Conservation (phyloP, 192 early-diverging fungal species). For the Coemansia sp. region DNA sequence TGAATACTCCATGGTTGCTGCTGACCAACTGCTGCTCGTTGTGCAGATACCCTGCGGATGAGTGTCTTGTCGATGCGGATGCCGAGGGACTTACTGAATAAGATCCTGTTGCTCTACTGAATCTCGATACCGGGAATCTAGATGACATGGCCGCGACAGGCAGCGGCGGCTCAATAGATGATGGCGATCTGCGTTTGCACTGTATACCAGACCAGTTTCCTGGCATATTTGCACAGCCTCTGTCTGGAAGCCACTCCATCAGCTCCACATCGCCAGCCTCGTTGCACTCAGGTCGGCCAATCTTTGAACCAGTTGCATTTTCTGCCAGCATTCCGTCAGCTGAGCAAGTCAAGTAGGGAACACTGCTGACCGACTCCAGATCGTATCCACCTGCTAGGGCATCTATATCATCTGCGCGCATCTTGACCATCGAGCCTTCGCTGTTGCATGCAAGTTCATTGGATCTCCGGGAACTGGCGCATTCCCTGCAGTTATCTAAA, state of each 20-base stretch:
- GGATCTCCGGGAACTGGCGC: background rate
- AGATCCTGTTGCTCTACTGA: background rate
- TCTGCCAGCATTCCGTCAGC: background rate
- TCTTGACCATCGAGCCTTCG: conserved; percentile 7
- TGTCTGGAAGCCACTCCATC: conserved; percentile 1
- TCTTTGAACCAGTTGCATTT: background rate
- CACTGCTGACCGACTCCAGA: conserved; percentile 23
- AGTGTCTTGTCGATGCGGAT: conserved; percentile 3
- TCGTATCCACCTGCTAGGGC: conserved; percentile 17
- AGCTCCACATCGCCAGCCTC: conserved; percentile 16
- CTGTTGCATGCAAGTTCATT: background rate
- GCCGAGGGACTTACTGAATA: background rate
- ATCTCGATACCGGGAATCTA: background rate
- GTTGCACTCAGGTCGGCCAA: background rate
- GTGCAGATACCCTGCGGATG: background rate
- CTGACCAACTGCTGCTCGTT: background rate
- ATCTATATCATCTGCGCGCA: background rate
- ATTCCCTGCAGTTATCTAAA: conserved; percentile 5
- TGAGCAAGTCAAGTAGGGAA: background rate
- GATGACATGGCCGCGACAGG: conserved; percentile 15
- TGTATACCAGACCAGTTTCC: background rate
- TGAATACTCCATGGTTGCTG: background rate
- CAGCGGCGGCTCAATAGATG: conserved; percentile 17
- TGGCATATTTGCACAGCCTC: background rate
- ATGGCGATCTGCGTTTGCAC: conserved; percentile 4